Percentiles rank a stretch among this genome's conserved stretches.
These are phyloP conservation scores for Solanum rostratum DNA, from an alignment of 257 asterid species.

Conservation along the genomic window DNA sequence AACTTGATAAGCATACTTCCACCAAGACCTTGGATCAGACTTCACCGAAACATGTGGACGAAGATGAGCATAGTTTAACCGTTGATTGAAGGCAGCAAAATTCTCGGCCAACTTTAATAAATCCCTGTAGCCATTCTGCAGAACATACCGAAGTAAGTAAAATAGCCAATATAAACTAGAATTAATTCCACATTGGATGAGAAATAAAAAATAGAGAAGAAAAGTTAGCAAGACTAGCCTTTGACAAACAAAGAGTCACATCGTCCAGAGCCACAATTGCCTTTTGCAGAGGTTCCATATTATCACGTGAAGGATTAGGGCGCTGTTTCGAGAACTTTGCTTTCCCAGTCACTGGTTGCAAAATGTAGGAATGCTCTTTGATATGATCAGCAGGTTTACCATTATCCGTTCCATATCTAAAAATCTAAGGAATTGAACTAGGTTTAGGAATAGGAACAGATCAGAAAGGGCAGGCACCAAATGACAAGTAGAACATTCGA, in stretches of 20 bases:
- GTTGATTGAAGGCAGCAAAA: slow-evolving; percentile 87
- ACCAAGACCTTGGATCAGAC: slow-evolving; percentile 77
- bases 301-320: slow-evolving; percentile 36
- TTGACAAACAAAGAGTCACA: slow-evolving; percentile 89
- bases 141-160: neutral
- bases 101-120: slow-evolving; percentile 84
- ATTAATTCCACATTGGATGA: neutral
- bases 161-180: neutral
- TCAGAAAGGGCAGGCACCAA: slow-evolving; percentile 1
- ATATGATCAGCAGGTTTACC: slow-evolving; percentile 54
- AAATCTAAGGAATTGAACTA: slow-evolving; percentile 40
- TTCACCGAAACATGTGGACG: slow-evolving; percentile 60
- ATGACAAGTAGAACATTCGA: slow-evolving; percentile 6
- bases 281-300: slow-evolving; percentile 55
- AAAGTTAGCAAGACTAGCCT: slow-evolving; percentile 31
- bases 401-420: slow-evolving; percentile 69
- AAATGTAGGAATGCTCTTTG: slow-evolving; percentile 58
- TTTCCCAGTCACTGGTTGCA: slow-evolving; percentile 91
- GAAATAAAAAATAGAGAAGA: neutral
- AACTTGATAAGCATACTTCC: slow-evolving; percentile 83
- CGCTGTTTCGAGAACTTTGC: slow-evolving; percentile 79
- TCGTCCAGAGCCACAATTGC: slow-evolving; percentile 84
- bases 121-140: slow-evolving; percentile 83
- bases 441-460: slow-evolving; percentile 6
- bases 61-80: slow-evolving; percentile 79